A percentile compares a stretch with the other conserved stretches of the same genome.
These are phyloP conservation scores for Penicillium salamii DNA, from an alignment of 495 filamentous ascomycete genomes.

Conservation along the genomic window DNA sequence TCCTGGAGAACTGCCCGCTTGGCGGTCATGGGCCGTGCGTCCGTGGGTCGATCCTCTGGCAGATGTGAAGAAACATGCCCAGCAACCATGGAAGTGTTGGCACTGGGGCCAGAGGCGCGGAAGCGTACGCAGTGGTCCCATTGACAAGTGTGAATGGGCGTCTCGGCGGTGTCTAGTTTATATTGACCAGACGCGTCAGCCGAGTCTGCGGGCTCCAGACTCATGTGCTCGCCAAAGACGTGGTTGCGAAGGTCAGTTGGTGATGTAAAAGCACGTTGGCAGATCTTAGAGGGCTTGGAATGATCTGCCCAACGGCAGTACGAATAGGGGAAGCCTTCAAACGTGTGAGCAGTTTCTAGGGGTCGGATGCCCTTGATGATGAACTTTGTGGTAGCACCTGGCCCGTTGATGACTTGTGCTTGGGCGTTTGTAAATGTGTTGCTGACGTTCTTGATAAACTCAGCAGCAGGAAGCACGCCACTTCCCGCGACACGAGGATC, in stretches of 20 bases:
- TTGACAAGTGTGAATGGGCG: conserved; percentile 35
- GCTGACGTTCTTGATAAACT: conserved; percentile 96
- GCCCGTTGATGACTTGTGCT: conserved; percentile 73
- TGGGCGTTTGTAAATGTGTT: conserved; percentile 69
- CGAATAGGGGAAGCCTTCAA: conserved; percentile 55
- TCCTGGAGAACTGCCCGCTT: conserved; percentile 41
- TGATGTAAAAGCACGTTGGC: conserved; percentile 63
- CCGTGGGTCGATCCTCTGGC: conserved; percentile 49
- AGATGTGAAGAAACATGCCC: conserved; percentile 51
- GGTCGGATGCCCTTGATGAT: conserved; percentile 91
- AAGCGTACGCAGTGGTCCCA: conserved; percentile 43
- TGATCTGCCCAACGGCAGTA: conserved; percentile 56
- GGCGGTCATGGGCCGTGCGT: conserved; percentile 41
- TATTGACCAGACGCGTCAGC: conserved; percentile 48
- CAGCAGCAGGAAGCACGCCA: conserved; percentile 76
- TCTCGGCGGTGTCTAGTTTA: conserved; percentile 43
- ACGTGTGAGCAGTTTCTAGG: conserved; percentile 69
- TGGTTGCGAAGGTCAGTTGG: conserved; percentile 68
- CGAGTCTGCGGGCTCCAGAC: conserved; percentile 50
- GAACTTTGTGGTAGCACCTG: conserved; percentile 64
- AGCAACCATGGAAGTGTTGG: conserved; percentile 42
- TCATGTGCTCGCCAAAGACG: conserved; percentile 66
- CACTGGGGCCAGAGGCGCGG: conserved; percentile 37
- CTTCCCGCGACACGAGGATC: conserved; percentile 45
- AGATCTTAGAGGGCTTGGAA: conserved; percentile 37